Percentiles rank a stretch among this genome's conserved stretches.
These are phyloP conservation scores for Polygonum maritimum DNA, from an alignment of 148 eudicot species.

Conservation along the genomic window DNA sequence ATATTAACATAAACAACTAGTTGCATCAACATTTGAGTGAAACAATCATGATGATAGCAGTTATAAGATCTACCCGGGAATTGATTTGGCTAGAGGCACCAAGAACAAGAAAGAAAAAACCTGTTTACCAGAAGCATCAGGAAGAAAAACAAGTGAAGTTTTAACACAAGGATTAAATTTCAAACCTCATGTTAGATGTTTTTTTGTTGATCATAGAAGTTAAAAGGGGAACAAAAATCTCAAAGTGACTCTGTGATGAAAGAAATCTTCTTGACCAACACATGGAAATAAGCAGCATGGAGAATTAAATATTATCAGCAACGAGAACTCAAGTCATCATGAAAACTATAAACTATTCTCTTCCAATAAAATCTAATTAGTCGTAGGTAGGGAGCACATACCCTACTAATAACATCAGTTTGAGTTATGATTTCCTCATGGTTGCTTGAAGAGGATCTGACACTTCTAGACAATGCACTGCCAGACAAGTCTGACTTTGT, in stretches of 20 bases:
- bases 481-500: slow-evolving; percentile 42
- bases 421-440: slow-evolving; percentile 30
- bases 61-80: background rate
- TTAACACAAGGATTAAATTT: background rate
- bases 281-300: background rate
- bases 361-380: background rate
- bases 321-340: too few species aligned
- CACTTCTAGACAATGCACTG: slow-evolving; percentile 30
- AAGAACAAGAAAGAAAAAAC: background rate
- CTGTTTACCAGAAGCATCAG: background rate
- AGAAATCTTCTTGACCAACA: background rate
- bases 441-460: slow-evolving; percentile 37
- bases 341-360: background rate
- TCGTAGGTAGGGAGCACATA: slow-evolving; percentile 12
- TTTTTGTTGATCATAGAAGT: background rate
- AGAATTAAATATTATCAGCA: background rate
- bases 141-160: background rate
- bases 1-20: background rate
- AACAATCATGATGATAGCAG: background rate
- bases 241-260: background rate
- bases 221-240: background rate
- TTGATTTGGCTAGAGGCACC: background rate
- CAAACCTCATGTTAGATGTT: background rate
- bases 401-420: slow-evolving; percentile 38
- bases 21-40: background rate